phyloP scores from a whole-genome alignment of 148 eudicot genomes.

The Fallopia convolvulus region DNA sequence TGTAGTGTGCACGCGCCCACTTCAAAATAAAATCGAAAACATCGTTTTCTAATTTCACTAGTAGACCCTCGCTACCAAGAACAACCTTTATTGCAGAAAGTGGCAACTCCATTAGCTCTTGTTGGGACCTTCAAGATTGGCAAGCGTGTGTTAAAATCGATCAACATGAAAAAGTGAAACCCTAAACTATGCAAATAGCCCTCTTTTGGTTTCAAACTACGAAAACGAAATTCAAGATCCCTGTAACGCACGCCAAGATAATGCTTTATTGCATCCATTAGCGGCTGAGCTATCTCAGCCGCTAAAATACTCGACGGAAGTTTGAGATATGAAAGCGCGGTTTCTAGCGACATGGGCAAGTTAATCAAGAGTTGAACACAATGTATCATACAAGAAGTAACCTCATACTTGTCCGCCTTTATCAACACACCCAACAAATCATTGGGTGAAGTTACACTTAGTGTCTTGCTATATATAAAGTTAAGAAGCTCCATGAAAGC shows the following conservation, averaged over 20 bases:
- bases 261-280: not conserved
- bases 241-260: not conserved
- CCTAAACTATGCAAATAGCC: too few relatives aligned
- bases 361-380: not conserved
- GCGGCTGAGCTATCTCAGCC: not conserved
- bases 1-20: conserved; percentile 61
- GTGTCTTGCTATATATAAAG: conserved; percentile 58
- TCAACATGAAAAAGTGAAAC: too few relatives aligned
- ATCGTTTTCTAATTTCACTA: conserved; percentile 80
- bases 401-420: conserved; percentile 63
- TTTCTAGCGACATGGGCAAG: not conserved
- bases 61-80: conserved; percentile 67
- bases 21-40: conserved; percentile 70
- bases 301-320: not conserved
- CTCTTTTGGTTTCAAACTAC: too few relatives aligned
- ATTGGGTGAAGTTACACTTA: conserved; percentile 32
- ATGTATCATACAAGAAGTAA: conserved; percentile 13
- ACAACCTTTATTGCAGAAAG: conserved; percentile 18
- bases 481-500: conserved; percentile 29
- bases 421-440: conserved; percentile 60
- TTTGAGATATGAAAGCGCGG: not conserved
- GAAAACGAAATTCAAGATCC: not conserved
- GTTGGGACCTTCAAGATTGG: conserved; percentile 81
- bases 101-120: conserved; percentile 65
- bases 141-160: too few relatives aligned